A percentile compares a stretch with the other conserved stretches of the same genome.
These are phyloP conservation scores for Thermochaetoides dissita DNA, from an alignment of 2,329 filamentous ascomycete species.

Conservation along the genomic window DNA sequence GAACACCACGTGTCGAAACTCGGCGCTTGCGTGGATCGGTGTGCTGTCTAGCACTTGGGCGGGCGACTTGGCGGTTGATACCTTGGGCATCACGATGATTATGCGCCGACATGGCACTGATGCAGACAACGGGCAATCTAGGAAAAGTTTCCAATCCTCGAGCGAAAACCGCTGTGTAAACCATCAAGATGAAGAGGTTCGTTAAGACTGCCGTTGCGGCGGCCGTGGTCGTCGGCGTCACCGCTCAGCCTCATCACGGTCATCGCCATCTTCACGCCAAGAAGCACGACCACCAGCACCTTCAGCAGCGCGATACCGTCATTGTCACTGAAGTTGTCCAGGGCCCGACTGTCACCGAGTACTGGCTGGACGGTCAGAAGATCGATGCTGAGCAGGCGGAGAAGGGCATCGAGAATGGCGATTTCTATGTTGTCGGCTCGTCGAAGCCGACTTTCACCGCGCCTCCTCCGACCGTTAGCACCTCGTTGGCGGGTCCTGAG, in stretches of 20 bases:
- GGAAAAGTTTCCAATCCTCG: too few relatives aligned
- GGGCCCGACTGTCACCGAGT: constrained; percentile 52
- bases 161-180: too few relatives aligned
- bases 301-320: constrained; percentile 37
- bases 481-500: constrained; percentile 22
- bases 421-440: constrained; percentile 52
- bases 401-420: constrained; percentile 56
- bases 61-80: too few relatives aligned
- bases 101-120: too few relatives aligned
- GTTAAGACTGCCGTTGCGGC: constrained; percentile 38
- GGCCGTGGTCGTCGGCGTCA: constrained; percentile 35
- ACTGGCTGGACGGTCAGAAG: constrained; percentile 43
- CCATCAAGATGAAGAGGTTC: constrained; percentile 34
- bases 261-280: constrained; percentile 46
- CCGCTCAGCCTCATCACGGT: constrained; percentile 46
- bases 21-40: too few relatives aligned
- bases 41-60: too few relatives aligned
- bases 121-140: too few relatives aligned
- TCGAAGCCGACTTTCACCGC: constrained; percentile 37
- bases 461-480: constrained; percentile 22
- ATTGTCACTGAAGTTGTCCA: constrained; percentile 27
- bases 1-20: too few relatives aligned
- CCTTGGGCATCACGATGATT: too few relatives aligned
- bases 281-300: constrained; percentile 33
- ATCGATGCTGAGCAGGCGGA: constrained; percentile 53